These are phyloP conservation scores for Pleurotus tuber-regium DNA, from an alignment of 768 basidiomycete genomes.

Conservation along the genomic window DNA sequence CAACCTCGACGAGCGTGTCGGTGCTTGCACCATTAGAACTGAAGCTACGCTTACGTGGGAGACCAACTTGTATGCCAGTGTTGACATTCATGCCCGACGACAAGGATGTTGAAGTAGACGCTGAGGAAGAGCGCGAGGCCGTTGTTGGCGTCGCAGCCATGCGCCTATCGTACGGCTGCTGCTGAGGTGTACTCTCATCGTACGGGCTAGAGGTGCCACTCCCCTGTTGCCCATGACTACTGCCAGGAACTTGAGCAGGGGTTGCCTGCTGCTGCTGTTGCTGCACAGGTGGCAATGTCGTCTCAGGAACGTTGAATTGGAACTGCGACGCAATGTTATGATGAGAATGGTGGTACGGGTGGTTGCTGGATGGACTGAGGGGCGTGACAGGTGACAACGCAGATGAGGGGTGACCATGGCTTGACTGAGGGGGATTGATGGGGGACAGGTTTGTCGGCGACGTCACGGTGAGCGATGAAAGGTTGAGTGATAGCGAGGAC, in stretches of 20 bases:
- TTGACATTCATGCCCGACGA: conserved; percentile 50
- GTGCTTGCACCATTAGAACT: conserved; percentile 37
- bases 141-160: conserved; percentile 27
- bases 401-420: conserved; percentile 25
- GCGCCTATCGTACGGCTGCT: conserved; percentile 20
- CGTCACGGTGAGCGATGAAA: conserved; percentile 62
- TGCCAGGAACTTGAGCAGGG: conserved; percentile 8
- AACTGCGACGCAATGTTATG: conserved; percentile 46
- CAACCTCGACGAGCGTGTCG: conserved; percentile 19
- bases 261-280: conserved; percentile 20
- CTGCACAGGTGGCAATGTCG: conserved; percentile 21
- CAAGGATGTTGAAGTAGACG: conserved; percentile 34
- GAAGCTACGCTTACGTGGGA: conserved; percentile 70
- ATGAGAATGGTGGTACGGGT: conserved; percentile 33
- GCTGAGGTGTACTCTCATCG: conserved; percentile 25
- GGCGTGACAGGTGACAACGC: conserved; percentile 56
- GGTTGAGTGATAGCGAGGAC: conserved; percentile 61
- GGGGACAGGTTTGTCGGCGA: conserved; percentile 68
- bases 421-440: conserved; percentile 42
- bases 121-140: conserved; percentile 16
- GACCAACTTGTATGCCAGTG: conserved; percentile 39
- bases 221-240: conserved; percentile 2
- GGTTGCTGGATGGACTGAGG: conserved; percentile 50
- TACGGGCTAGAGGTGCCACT: conserved; percentile 22
- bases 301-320: conserved; percentile 44